These are phyloP conservation scores for Colletotrichum higginsianum DNA, from an alignment of 2,329 filamentous ascomycete genomes.

Conservation along the genomic window DNA sequence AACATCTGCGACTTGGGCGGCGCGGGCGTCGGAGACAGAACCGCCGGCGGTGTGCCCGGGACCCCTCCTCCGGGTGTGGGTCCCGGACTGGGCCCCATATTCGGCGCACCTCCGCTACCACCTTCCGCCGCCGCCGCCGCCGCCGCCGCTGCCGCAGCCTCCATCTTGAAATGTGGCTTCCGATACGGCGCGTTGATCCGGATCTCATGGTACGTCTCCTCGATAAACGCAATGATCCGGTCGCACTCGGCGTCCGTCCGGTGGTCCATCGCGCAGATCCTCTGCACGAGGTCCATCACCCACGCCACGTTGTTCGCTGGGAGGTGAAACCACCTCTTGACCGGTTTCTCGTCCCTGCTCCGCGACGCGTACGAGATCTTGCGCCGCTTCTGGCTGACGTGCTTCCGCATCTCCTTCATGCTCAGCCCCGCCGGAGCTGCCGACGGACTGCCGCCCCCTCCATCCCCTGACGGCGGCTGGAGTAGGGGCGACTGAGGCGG, in stretches of 20 bases:
- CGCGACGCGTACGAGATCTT: conserved; percentile 32
- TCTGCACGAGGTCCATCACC: conserved; percentile 43
- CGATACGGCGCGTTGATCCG: conserved; percentile 41
- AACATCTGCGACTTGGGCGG: conserved; percentile 33
- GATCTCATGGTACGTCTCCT: conserved; percentile 44
- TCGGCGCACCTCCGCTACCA: neutral
- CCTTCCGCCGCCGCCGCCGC: conserved; percentile 1
- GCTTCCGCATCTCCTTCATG: conserved; percentile 30
- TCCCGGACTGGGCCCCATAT: neutral
- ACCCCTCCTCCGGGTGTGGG: neutral
- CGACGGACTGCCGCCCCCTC: neutral
- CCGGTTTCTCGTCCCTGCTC: conserved; percentile 9
- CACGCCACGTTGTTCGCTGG: conserved; percentile 43
- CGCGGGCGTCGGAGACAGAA: neutral
- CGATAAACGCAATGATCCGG: conserved; percentile 41
- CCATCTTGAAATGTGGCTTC: conserved; percentile 41
- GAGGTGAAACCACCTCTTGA: conserved; percentile 43
- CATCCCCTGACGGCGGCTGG: neutral
- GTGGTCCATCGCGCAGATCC: conserved; percentile 41
- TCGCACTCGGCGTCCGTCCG: conserved; percentile 38
- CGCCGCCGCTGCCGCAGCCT: neutral
- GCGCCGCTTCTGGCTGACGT: conserved; percentile 20
- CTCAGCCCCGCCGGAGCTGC: neutral
- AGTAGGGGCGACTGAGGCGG: conserved; percentile 32
- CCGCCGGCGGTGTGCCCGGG: neutral